Evolutionary conservation across 345 rosid species (phyloP).

Genomic region (Brassica rapa): DNA sequence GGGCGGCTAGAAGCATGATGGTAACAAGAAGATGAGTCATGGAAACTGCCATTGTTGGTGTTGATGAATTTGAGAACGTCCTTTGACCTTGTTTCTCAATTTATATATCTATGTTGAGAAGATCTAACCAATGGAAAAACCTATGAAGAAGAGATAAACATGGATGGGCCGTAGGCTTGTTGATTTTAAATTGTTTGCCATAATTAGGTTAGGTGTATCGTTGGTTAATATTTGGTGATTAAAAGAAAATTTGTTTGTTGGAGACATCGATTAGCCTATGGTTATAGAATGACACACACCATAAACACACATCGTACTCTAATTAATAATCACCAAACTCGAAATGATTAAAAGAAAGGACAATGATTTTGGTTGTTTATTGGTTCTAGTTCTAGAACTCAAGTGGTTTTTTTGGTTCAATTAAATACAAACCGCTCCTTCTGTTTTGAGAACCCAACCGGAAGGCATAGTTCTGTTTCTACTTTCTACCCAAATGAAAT

Average conservation of each 20-base stretch:
- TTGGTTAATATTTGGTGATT: constrained; percentile 29
- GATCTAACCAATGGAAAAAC: constrained; percentile 19
- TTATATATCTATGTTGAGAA: constrained; percentile 22
- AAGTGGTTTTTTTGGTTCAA: not conserved
- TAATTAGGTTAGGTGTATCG: constrained; percentile 34
- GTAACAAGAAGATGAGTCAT: constrained; percentile 24
- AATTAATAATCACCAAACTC: constrained; percentile 11
- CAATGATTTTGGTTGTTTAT: not conserved
- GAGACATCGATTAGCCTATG: constrained; percentile 19
- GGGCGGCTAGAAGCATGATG: constrained; percentile 39
- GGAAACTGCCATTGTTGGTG: constrained; percentile 33
- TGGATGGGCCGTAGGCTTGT: constrained; percentile 18
- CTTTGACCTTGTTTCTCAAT: constrained; percentile 22
- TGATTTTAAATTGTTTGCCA: constrained; percentile 4
- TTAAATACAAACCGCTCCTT: not conserved
- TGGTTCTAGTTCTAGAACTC: constrained; percentile 2
- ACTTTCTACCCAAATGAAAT: constrained; percentile 3
- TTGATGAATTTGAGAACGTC: constrained; percentile 19
- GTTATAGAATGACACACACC: not conserved
- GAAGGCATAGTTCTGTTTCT: not conserved
- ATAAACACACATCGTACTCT: constrained; percentile 4
- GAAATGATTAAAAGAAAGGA: constrained; percentile 16
- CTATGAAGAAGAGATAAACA: constrained; percentile 32
- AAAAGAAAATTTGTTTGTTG: constrained; percentile 14
- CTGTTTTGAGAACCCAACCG: constrained; percentile 4